Evolutionary conservation across 306 rosid species (phyloP), one percentile per base, ranked within the genome.

Genomic region (Vachellia collinsii): DNA sequence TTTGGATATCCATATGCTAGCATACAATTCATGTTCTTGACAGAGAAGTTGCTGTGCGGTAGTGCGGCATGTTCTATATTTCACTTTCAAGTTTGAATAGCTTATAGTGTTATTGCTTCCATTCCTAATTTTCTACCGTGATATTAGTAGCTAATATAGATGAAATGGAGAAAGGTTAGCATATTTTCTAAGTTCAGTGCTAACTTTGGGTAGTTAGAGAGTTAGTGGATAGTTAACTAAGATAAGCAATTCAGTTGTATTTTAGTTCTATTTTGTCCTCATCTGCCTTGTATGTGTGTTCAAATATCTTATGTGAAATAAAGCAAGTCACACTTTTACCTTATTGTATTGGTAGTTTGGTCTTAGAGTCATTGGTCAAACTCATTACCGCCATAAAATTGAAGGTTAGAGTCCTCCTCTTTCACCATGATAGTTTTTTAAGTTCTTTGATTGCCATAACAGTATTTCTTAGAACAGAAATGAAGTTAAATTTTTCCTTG

Each of bases 371-470:
- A 29, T 81, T 94, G 87, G 76, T 76, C 70, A 80, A 84, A 70
- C 91, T 92, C 50, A 83, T 92, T 65, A 85, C 83, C 20, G 88
- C 85, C 77, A 86, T 96, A 1, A 89, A 88, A 78, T 56, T 92
- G 67, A 92, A 88, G 93, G 97, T 88, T 65, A 46, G 77, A 78
- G 36, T 65, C 42, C 36, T 61, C 3, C 48, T 66, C 16, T 11
- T 64, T 65, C 58, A 53, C 25, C 61, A 17, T 37, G 29, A 36
- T 36, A 9, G 54, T 73, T 34, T 43, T 63, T 44, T 29, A 43
- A 14, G 50, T 47, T 69, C 77, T 59, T 74, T n/a, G n/a, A n/a
- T n/a, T n/a, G n/a, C n/a, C n/a, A n/a, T n/a, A n/a, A n/a, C n/a
- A n/a, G n/a, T n/a, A n/a, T n/a, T n/a, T n/a, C n/a, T n/a, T n/a